phyloP scores from a whole-genome alignment of 352 stramenopile species.

The Phytophthora vignae region DNA sequence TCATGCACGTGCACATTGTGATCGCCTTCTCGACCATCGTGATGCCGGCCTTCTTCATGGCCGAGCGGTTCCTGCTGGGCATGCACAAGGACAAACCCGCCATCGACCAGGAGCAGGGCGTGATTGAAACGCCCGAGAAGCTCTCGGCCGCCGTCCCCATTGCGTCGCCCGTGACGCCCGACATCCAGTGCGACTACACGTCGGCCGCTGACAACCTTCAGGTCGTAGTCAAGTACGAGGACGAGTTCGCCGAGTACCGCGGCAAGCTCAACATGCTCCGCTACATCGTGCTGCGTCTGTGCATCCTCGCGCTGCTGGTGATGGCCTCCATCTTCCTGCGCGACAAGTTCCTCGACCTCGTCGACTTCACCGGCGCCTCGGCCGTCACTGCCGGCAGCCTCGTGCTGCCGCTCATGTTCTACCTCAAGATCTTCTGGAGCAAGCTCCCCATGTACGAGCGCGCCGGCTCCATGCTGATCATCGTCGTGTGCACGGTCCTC shows the following conservation, averaged over 20 bases:
- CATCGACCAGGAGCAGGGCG: slow-evolving; percentile 21
- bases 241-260: slow-evolving; percentile 44
- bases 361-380: slow-evolving; percentile 60
- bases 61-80: slow-evolving; percentile 48
- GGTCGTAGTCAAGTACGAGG: slow-evolving; percentile 24
- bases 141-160: no score
- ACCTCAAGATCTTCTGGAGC: slow-evolving; percentile 55
- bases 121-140: no score
- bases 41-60: slow-evolving; percentile 52
- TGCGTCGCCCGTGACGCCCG: slow-evolving; percentile 15
- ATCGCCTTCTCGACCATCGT: slow-evolving; percentile 58
- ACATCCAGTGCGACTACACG: slow-evolving; percentile 31
- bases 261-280: slow-evolving; percentile 39
- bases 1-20: slow-evolving; percentile 57
- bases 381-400: slow-evolving; percentile 47
- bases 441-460: slow-evolving; percentile 56
- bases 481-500: slow-evolving; percentile 41
- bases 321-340: slow-evolving; percentile 47
- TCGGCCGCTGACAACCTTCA: slow-evolving; percentile 2
- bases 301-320: slow-evolving; percentile 44
- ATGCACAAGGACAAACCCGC: slow-evolving; percentile 42
- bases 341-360: slow-evolving; percentile 54
- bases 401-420: slow-evolving; percentile 54
- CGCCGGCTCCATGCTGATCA: slow-evolving; percentile 39
- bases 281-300: slow-evolving; percentile 42